Conservation (phyloP, 2,329 filamentous ascomycete genomes). For the Falciphora oryzae region DNA sequence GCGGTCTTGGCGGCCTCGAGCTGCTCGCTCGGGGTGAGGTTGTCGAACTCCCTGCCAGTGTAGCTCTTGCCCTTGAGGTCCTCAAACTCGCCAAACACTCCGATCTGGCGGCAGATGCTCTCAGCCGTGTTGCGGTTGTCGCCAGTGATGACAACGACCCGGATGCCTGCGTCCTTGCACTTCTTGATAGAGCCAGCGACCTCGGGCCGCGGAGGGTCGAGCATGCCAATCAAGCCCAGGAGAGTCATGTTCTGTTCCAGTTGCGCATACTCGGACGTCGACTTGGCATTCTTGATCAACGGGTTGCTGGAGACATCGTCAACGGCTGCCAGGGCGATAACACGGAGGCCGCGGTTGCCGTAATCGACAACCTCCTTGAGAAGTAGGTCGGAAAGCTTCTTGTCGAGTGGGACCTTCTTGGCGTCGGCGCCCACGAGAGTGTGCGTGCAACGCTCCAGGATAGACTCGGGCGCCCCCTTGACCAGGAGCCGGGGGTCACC, state of each 20-base stretch:
- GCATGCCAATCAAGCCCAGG: constrained; percentile 89
- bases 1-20: constrained; percentile 78
- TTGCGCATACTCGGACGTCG: constrained; percentile 75
- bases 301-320: constrained; percentile 68
- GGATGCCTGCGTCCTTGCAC: constrained; percentile 89
- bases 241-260: constrained; percentile 94
- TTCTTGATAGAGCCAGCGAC: constrained; percentile 80
- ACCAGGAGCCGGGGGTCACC: constrained; percentile 76
- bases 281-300: constrained; percentile 68
- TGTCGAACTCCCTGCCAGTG: constrained; percentile 92
- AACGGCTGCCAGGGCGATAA: constrained; percentile 86
- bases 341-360: constrained; percentile 85
- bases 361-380: constrained; percentile 80
- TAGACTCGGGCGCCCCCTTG: constrained; percentile 92
- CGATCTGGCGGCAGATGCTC: constrained; percentile 95
- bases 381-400: constrained; percentile 64
- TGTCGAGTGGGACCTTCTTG: constrained; percentile 66
- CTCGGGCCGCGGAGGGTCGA: constrained; percentile 92
- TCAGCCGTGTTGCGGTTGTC: constrained; percentile 98
- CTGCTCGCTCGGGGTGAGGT: constrained; percentile 71
- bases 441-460: constrained; percentile 87
- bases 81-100: constrained; percentile 78
- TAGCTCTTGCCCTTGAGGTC: constrained; percentile 87
- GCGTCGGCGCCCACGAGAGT: constrained; percentile 72
- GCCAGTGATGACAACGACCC: constrained; percentile 95